Base-by-base conservation (phyloP, 208 protist genomes). In the Trypanosoma scelopori region DNA sequence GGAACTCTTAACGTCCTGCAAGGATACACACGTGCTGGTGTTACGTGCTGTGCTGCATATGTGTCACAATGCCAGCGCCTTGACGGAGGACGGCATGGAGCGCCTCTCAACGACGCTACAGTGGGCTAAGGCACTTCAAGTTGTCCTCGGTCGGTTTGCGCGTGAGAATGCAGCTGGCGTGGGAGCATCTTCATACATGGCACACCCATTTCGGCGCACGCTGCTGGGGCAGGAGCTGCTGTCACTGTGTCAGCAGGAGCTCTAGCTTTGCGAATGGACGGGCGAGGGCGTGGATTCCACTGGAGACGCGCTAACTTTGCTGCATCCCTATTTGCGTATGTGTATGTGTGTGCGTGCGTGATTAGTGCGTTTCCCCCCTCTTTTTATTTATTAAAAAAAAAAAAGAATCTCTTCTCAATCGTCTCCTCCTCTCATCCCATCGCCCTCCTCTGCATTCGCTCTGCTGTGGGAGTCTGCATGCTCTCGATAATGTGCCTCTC, bases 31-130 rank as follows among this genome's bases (percentile, higher is more conserved):
- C 28, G 27, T 86, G 35, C 55, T 86, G 25, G 76, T 77, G 0
- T 51, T 80, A 1, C 67, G 81, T 1, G 81, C 76, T 45, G 22
- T 86, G 20, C 45, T 86, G 25, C 65, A 79, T 43, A 55, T 87
- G 18, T 86, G 73, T 47, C 58, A 74, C 57, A 32, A 61, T 27
- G 23, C 60, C n/a, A 37, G 53, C 30, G 49, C 47, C 3, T 22
- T 59, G 51, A 41, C 32, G 22, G 70, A 68, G 12, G 43, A 61
- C 25, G 37, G 48, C 12, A 59, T 55, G 3, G 53, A 27, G 18
- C 48, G 64, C 13, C 61, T 81, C 42, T 27, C 39, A 2, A 74
- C 65, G 57, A 69, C 70, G 23, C 58, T 87, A 27, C 51, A 60
- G 42, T 81, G 79, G 71, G 60, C 72, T 22, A 69, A 60, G 47